Percentiles rank a stretch among this genome's conserved stretches.
phyloP scores from a whole-genome alignment of 495 filamentous ascomycete genomes.

The Trichoderma virens region DNA sequence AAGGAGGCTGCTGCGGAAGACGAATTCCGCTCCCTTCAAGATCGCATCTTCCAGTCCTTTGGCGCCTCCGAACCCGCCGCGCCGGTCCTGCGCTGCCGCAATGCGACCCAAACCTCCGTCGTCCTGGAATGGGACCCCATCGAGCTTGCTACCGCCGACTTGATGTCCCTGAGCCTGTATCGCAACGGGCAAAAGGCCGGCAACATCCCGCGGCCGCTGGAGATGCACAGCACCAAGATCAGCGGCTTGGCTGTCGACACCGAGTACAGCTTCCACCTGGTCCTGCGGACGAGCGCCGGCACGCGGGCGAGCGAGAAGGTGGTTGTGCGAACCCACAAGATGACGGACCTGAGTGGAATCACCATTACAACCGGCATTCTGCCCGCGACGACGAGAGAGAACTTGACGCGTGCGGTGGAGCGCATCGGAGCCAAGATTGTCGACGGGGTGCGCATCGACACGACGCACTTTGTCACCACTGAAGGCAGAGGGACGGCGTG shows the following conservation, averaged over 20 bases:
- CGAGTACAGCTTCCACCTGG: constrained; percentile 90
- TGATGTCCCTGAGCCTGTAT: constrained; percentile 81
- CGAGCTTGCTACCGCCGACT: constrained; percentile 80
- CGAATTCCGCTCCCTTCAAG: constrained; percentile 75
- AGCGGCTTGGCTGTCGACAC: constrained; percentile 92
- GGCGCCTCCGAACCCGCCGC: constrained; percentile 70
- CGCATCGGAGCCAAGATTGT: constrained; percentile 88
- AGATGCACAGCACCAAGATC: constrained; percentile 91
- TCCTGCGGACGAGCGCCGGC: constrained; percentile 85
- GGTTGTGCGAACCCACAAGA: constrained; percentile 87
- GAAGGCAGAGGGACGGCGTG: constrained; percentile 83
- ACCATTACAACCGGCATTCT: constrained; percentile 89
- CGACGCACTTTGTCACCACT: constrained; percentile 97
- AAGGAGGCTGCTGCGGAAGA: constrained; percentile 67
- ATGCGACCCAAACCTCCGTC: constrained; percentile 92
- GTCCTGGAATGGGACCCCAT: constrained; percentile 98
- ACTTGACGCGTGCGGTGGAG: constrained; percentile 64
- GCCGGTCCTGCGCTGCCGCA: constrained; percentile 80
- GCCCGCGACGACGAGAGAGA: constrained; percentile 64
- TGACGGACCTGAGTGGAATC: constrained; percentile 95
- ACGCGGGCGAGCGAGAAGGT: constrained; percentile 78
- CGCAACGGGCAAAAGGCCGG: constrained; percentile 95
- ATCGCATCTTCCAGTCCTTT: constrained; percentile 78
- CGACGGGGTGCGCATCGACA: constrained; percentile 90
- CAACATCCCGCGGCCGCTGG: constrained; percentile 75